Percentiles rank a stretch among this genome's conserved stretches.
phyloP scores from a whole-genome alignment of 2,329 filamentous ascomycete species.

The Colletotrichum karsti region DNA sequence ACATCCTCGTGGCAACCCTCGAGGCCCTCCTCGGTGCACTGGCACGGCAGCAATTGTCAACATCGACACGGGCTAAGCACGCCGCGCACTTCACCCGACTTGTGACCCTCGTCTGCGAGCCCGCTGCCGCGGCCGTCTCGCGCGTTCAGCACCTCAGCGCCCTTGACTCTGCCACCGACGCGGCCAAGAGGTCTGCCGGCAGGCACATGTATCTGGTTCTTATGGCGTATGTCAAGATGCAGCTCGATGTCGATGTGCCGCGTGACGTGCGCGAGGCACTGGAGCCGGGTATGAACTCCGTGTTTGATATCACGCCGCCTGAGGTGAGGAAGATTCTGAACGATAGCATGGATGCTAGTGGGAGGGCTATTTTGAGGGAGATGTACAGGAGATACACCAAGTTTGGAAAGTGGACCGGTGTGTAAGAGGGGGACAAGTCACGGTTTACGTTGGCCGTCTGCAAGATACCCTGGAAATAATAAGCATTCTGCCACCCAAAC shows the following conservation, averaged over 20 bases:
- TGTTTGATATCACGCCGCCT: constrained; percentile 65
- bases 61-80: constrained; percentile 45
- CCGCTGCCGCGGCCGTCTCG: constrained; percentile 63
- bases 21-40: constrained; percentile 65
- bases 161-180: constrained; percentile 68
- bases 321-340: constrained; percentile 65
- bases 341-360: constrained; percentile 67
- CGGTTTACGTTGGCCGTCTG: not conserved
- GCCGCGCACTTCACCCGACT: constrained; percentile 63
- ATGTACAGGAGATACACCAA: constrained; percentile 68
- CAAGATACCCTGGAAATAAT: constrained; percentile 27
- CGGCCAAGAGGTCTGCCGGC: constrained; percentile 68
- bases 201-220: constrained; percentile 70
- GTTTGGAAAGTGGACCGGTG: constrained; percentile 72
- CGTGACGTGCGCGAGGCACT: constrained; percentile 62
- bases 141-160: constrained; percentile 51
- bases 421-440: constrained; percentile 43
- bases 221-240: constrained; percentile 67
- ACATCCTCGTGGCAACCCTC: constrained; percentile 62
- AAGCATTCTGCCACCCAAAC: not conserved
- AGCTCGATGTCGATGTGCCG: constrained; percentile 63
- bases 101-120: constrained; percentile 67
- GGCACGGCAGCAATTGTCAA: constrained; percentile 39
- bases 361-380: constrained; percentile 65
- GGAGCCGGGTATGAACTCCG: constrained; percentile 64